A percentile compares a stretch with the other conserved stretches of the same genome.
Evolutionary conservation across 2,329 filamentous ascomycete species (phyloP).

Genomic region (Alternaria dauci): DNA sequence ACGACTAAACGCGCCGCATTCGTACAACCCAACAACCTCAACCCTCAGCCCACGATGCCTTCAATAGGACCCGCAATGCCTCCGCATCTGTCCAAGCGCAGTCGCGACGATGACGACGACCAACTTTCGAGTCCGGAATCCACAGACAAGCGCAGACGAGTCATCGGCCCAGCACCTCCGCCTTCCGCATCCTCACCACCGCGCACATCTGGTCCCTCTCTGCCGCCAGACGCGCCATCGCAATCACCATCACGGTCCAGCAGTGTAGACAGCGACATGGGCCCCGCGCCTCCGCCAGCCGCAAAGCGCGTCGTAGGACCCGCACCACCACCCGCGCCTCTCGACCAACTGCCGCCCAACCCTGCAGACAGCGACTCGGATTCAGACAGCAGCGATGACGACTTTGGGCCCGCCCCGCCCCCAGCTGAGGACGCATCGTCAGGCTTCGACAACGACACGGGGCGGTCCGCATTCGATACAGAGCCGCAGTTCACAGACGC

Average conservation of each 20-base stretch:
- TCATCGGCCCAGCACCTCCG: constrained; percentile 65
- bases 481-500: constrained; percentile 41
- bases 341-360: constrained; percentile 57
- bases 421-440: constrained; percentile 30
- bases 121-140: constrained; percentile 52
- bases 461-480: constrained; percentile 44
- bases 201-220: constrained; percentile 61
- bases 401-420: constrained; percentile 58
- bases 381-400: constrained; percentile 52
- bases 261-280: constrained; percentile 38
- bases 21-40: neutral
- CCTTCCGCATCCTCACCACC: constrained; percentile 45
- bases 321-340: constrained; percentile 60
- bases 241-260: constrained; percentile 42
- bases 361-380: constrained; percentile 47
- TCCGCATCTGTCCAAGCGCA: constrained; percentile 65
- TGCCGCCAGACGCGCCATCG: constrained; percentile 55
- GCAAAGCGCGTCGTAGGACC: constrained; percentile 60
- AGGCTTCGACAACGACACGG: constrained; percentile 21
- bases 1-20: neutral
- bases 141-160: constrained; percentile 60
- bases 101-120: constrained; percentile 58
- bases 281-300: constrained; percentile 56
- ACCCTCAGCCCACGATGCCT: constrained; percentile 62
- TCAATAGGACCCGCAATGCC: constrained; percentile 76